Percentiles rank a stretch among this genome's conserved stretches.
Conservation (phyloP, 2,329 filamentous ascomycete genomes). For the Sarocladiaceae sp. region DNA sequence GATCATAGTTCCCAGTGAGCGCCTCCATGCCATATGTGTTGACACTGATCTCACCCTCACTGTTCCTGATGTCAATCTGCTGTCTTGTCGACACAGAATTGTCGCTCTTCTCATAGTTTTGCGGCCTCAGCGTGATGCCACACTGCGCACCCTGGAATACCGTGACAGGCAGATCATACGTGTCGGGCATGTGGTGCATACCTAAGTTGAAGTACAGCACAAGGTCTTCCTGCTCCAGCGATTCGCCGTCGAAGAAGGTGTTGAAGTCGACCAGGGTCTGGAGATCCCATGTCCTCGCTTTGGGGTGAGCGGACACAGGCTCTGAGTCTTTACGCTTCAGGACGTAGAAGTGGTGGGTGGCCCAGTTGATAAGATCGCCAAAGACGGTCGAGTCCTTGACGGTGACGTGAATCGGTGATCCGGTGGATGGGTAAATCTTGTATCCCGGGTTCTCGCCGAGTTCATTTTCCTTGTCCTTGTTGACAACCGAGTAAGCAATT, state of each 20-base stretch:
- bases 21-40: slow-evolving; percentile 8
- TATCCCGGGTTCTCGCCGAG: slow-evolving; percentile 51
- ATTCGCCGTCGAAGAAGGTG: slow-evolving; percentile 39
- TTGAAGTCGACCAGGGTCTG: slow-evolving; percentile 48
- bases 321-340: slow-evolving; percentile 49
- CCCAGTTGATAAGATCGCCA: slow-evolving; percentile 40
- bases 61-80: slow-evolving; percentile 9
- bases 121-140: slow-evolving; percentile 10
- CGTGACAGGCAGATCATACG: slow-evolving; percentile 45
- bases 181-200: slow-evolving; percentile 55
- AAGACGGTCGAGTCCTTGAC: slow-evolving; percentile 43
- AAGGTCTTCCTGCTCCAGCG: slow-evolving; percentile 30
- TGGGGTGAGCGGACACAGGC: slow-evolving; percentile 37
- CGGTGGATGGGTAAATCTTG: slow-evolving; percentile 26
- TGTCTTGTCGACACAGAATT: slow-evolving; percentile 9
- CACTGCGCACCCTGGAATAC: slow-evolving; percentile 12
- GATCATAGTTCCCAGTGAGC: slow-evolving; percentile 5
- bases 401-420: slow-evolving; percentile 35
- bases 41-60: background rate
- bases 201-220: slow-evolving; percentile 51
- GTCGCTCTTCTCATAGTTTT: slow-evolving; percentile 11
- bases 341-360: slow-evolving; percentile 47
- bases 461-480: slow-evolving; percentile 41
- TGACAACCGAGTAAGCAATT: slow-evolving; percentile 46
- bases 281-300: slow-evolving; percentile 38